Evolutionary conservation across 2,329 filamentous ascomycete genomes (phyloP).

Genomic region (Coleophoma eucalyptorum): DNA sequence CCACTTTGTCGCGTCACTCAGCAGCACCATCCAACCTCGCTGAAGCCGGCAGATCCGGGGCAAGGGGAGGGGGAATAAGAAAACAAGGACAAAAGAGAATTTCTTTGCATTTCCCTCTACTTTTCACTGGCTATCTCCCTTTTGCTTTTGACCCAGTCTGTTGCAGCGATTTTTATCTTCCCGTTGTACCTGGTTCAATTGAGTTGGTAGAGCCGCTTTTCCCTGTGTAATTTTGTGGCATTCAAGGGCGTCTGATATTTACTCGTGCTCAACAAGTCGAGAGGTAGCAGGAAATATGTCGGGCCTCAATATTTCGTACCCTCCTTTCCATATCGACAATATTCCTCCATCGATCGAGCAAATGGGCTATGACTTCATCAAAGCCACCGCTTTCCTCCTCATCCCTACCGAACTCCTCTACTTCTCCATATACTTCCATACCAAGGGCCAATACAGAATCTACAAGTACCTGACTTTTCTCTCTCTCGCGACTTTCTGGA

Average conservation of each 20-base stretch:
- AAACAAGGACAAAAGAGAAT: not conserved
- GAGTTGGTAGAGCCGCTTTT: too few relatives aligned
- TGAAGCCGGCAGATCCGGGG: not conserved
- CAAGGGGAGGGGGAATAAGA: not conserved
- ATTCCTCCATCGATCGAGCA: slow-evolving; percentile 18
- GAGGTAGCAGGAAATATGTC: slow-evolving; percentile 10
- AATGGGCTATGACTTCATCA: slow-evolving; percentile 20
- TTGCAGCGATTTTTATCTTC: not conserved
- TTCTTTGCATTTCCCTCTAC: not conserved
- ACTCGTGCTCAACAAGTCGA: not conserved
- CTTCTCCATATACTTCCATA: slow-evolving; percentile 26
- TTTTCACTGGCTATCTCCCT: not conserved
- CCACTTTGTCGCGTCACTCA: too few relatives aligned
- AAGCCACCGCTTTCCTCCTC: slow-evolving; percentile 20
- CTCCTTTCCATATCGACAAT: slow-evolving; percentile 10
- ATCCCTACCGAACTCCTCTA: slow-evolving; percentile 25
- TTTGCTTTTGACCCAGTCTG: not conserved
- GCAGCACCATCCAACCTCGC: not conserved
- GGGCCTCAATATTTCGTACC: slow-evolving; percentile 16
- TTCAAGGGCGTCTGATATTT: not conserved
- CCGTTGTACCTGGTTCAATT: too few relatives aligned
- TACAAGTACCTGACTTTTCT: slow-evolving; percentile 20
- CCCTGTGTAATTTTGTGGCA: not conserved
- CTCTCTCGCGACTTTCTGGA: slow-evolving; percentile 21
- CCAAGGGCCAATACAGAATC: slow-evolving; percentile 15